Base-by-base conservation (phyloP, 208 protist species). In the Strigomonas oncopelti region DNA sequence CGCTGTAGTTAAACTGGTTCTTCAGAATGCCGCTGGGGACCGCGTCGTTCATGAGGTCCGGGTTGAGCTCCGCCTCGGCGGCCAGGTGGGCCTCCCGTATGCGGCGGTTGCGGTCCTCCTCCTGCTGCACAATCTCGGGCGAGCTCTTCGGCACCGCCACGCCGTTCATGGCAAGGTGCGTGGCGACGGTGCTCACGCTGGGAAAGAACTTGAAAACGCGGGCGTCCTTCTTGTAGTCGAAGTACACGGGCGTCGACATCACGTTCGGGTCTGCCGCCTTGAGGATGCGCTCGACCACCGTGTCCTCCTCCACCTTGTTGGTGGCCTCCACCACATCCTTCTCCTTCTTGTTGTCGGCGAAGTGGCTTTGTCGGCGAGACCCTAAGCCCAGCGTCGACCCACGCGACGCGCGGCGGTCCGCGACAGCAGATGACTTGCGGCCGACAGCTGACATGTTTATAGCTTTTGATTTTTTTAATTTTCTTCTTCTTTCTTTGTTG, bases 1-100 rank as follows among this genome's bases (percentile, higher is more conserved):
- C 95, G 54, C 87, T 96, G 86, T 97, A 99, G 86, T 99, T 99
- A 80, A 99, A 99, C 87, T 98, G 95, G 81, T 99, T 99, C 64
- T 97, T 96, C 13, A 98, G 76, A 58, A 95, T 95, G 62, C 88
- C 87, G 13, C 89, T 96, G 9, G 85, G 85, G 14, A 93, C 81
- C 32, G 85, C 87, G 64, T 93, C 77, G 24, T 95, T 87, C 20
- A 92, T 59, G 38, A 94, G 74, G 36, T 88, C 88, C 18, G 90
- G 87, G 67, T 96, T 97, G 57, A 84, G 82, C 74, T 94, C 87
- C 3, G 92, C 88, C 46, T 88, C 84, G 13, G 85, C 83, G 4
- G 85, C 92, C 29, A 75, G 65, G 64, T 85, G 78, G 9, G 84
- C 83, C 77, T 95, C 85, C 38, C 85, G 67, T 56, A 85, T 60